phyloP scores from a whole-genome alignment of 768 basidiomycete genomes.

The Sarcodon aspratus region DNA sequence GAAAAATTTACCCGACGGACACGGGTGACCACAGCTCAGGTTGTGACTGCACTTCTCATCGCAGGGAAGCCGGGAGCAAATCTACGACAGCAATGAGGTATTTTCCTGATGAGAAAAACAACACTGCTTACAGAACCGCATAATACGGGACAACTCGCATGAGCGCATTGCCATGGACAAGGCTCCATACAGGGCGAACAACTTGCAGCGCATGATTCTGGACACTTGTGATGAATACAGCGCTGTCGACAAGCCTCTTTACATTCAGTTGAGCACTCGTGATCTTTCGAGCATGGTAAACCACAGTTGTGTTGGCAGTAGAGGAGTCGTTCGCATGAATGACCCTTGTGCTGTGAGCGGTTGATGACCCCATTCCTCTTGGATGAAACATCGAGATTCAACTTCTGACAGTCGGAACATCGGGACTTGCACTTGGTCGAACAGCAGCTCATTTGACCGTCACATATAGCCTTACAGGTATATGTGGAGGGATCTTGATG shows the following conservation, averaged over 20 bases:
- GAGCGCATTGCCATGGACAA: conserved; percentile 23
- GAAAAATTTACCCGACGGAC: conserved; percentile 21
- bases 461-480: conserved; percentile 15
- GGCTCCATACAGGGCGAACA: conserved; percentile 23
- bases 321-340: conserved; percentile 18
- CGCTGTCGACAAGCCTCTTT: conserved; percentile 12
- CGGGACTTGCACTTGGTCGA: conserved; percentile 15
- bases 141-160: conserved; percentile 20
- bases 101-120: neutral
- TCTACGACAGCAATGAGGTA: conserved; percentile 9
- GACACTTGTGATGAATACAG: conserved; percentile 19
- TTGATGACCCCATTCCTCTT: neutral
- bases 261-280: conserved; percentile 18
- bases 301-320: conserved; percentile 22
- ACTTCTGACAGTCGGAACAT: conserved; percentile 18
- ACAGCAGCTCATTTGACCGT: conserved; percentile 15
- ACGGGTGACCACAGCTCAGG: conserved; percentile 24
- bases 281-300: conserved; percentile 15
- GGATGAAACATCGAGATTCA: neutral
- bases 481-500: conserved; percentile 13
- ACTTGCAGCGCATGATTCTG: conserved; percentile 17
- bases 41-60: conserved; percentile 17
- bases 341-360: conserved; percentile 13
- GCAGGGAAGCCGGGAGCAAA: conserved; percentile 26
- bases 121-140: conserved; percentile 23